Percentiles rank a stretch among this genome's conserved stretches.
Conservation (phyloP, 176 grass and related monocot genomes). For the Triticum dicoccoides region DNA sequence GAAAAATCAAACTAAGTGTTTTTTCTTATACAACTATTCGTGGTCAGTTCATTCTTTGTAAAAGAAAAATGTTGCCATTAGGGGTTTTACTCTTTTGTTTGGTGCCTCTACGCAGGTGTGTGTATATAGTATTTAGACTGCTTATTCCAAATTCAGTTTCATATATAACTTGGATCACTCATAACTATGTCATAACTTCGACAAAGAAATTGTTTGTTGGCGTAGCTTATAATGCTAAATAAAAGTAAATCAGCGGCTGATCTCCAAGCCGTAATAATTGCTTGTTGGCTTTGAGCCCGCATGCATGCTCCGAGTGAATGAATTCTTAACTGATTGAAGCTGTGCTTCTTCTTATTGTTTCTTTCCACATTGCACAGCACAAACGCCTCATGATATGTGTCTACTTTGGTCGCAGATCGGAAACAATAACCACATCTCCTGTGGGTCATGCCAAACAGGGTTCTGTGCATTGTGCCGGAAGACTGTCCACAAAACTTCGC, state of each 20-base stretch:
- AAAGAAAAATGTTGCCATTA: too few relatives aligned
- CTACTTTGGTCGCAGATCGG: slow-evolving; percentile 45
- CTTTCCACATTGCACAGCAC: neutral
- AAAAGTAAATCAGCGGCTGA: slow-evolving; percentile 7
- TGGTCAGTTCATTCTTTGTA: neutral
- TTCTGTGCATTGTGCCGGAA: slow-evolving; percentile 70
- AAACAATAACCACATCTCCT: slow-evolving; percentile 73
- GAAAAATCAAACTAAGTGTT: neutral
- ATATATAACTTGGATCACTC: neutral
- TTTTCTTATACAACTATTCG: neutral
- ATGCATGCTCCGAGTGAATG: neutral
- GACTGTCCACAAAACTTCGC: slow-evolving; percentile 47
- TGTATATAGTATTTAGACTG: neutral
- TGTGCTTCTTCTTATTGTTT: neutral
- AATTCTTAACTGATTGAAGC: neutral
- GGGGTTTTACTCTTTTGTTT: too few relatives aligned
- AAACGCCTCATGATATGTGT: neutral
- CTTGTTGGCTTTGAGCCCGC: slow-evolving; percentile 1
- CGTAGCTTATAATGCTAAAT: neutral
- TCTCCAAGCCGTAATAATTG: neutral
- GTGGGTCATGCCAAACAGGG: slow-evolving; percentile 69
- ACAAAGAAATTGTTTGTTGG: neutral
- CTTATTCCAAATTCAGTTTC: neutral
- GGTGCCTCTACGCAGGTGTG: neutral
- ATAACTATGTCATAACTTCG: neutral